These are phyloP conservation scores for Thielaviopsis euricoi DNA, from an alignment of 2,329 filamentous ascomycete genomes.

Conservation along the genomic window DNA sequence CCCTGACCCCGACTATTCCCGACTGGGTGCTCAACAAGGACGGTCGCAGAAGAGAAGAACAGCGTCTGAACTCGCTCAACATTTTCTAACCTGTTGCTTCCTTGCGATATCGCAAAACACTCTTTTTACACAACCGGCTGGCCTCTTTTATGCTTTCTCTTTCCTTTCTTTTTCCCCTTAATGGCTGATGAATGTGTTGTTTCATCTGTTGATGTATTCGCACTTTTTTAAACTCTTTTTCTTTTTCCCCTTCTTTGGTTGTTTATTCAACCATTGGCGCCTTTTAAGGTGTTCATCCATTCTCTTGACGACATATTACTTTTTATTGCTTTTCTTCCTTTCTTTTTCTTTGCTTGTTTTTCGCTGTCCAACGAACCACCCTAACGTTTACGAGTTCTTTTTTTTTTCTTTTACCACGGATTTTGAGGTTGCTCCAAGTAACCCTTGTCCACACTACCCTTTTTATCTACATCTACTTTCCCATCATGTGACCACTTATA, in stretches of 20 bases:
- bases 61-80: not conserved
- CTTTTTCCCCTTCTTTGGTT: slow-evolving; percentile 1
- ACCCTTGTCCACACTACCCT: not conserved
- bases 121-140: not conserved
- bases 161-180: not conserved
- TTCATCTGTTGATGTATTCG: slow-evolving; percentile 1
- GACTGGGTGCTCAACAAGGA: slow-evolving; percentile 42
- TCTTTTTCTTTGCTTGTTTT: not conserved
- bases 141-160: not conserved
- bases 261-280: not conserved
- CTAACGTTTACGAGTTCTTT: not conserved
- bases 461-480: not conserved
- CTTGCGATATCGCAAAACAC: not conserved
- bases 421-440: not conserved
- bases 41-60: slow-evolving; percentile 21
- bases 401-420: not conserved
- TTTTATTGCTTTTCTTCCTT: not conserved
- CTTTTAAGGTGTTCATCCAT: slow-evolving; percentile 9
- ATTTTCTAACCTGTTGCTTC: not conserved
- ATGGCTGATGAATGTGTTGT: not conserved
- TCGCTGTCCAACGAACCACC: not conserved
- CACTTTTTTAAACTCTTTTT: not conserved
- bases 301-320: slow-evolving; percentile 2
- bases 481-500: not conserved
- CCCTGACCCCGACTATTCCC: slow-evolving; percentile 43